These are phyloP conservation scores for Cotoneaster glaucophyllus DNA, from an alignment of 306 rosid species.

Conservation along the genomic window DNA sequence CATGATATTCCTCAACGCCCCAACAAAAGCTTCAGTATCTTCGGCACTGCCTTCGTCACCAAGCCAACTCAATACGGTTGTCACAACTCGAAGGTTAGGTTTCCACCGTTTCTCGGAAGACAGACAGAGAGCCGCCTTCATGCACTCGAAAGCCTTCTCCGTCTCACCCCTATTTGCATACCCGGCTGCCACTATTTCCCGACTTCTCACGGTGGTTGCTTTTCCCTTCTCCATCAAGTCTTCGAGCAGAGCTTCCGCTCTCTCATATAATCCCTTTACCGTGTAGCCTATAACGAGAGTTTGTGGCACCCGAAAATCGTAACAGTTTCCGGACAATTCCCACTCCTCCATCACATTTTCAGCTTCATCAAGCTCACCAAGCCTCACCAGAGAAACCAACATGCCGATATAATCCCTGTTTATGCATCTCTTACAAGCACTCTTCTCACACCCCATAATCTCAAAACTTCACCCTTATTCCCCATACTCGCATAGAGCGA, in stretches of 20 bases:
- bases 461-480: slow-evolving; percentile 54
- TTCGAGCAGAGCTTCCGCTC: slow-evolving; percentile 60
- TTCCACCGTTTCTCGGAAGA: slow-evolving; percentile 41
- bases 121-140: slow-evolving; percentile 43
- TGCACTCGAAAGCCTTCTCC: slow-evolving; percentile 50
- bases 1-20: slow-evolving; percentile 33
- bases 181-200: slow-evolving; percentile 54
- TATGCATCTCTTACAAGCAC: slow-evolving; percentile 55
- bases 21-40: slow-evolving; percentile 54
- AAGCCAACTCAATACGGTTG: slow-evolving; percentile 46
- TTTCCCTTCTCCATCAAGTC: slow-evolving; percentile 50
- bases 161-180: slow-evolving; percentile 43
- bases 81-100: slow-evolving; percentile 36
- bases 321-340: slow-evolving; percentile 69
- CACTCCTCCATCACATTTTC: slow-evolving; percentile 61
- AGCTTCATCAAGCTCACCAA: slow-evolving; percentile 65
- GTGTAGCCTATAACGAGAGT: slow-evolving; percentile 43
- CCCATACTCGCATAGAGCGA: slow-evolving; percentile 56
- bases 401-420: slow-evolving; percentile 59
- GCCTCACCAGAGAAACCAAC: slow-evolving; percentile 59
- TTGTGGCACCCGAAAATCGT: slow-evolving; percentile 60
- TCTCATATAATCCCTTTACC: slow-evolving; percentile 42
- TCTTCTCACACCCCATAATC: slow-evolving; percentile 67
- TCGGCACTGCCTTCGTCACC: slow-evolving; percentile 49
- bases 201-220: slow-evolving; percentile 44